Base-by-base conservation (phyloP, 2,329 filamentous ascomycete species). In the Diaporthe sp. region DNA sequence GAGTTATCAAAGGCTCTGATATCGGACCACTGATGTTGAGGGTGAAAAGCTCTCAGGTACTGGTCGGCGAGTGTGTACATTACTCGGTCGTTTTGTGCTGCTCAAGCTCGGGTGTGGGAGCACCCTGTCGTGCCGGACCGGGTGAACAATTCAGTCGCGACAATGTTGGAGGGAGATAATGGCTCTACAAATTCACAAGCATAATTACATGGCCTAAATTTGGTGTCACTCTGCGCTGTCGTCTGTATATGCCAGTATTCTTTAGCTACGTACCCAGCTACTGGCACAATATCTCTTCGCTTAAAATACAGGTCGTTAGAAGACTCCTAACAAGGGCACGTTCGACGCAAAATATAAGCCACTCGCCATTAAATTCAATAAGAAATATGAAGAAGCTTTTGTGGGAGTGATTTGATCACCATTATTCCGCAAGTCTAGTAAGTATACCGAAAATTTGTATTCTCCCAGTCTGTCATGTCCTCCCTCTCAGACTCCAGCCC, bases 401-500 rank as follows among this genome's bases (percentile, higher is more conserved):
- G 49, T 17, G 10, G 1, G 8, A 53, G 49, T 53, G n/a, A 7
- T 5, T 17, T 53, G n/a, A 25, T 53, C 49, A 7, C 5, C 12
- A 17, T 53, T 0, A 17, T 53, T 28, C 5, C 49, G 28, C 17
- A 57, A 2, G 28, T 22, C 28, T 57, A 57, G 53, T 57, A 34
- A 57, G 53, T 57, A 34, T 57, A 57, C 2, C 53, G 53, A 1
- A 57, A 57, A 57, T 10, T 57, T 31, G 15, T 57, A 22, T 57
- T 57, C 53, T 57, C 53, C 53, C 53, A 57, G 53, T 57, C 53
- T 34, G 53, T 57, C 53, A 57, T 57, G 8, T 57, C 53, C 28
- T 57, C 28, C 53, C 53, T 57, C 53, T 57, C 53, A 34, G 53
- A 57, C 53, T 57, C 53, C 28, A 57, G 53, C 12, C 53, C 53